Evolutionary conservation across 106 monocot genomes (phyloP).

Genomic region (Xerophyta viscosa): DNA sequence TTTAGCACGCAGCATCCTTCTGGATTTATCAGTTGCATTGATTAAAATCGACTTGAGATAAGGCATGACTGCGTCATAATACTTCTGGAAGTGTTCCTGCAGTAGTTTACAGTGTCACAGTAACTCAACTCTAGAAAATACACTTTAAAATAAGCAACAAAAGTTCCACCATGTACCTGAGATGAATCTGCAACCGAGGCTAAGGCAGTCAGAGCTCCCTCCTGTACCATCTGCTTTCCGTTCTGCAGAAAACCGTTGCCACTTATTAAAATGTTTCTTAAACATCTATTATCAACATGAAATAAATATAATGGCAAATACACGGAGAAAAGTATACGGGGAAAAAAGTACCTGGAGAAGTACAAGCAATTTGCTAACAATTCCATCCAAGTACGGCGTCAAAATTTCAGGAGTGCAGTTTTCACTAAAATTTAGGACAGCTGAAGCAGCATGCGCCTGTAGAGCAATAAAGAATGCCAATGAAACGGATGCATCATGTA

Average conservation of each 20-base stretch:
- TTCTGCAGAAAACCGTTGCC: constrained; percentile 29
- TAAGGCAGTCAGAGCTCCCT: constrained; percentile 89
- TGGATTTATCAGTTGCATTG: constrained; percentile 92
- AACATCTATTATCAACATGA: not conserved
- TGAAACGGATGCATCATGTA: too few relatives aligned
- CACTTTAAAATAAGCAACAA: constrained; percentile 1
- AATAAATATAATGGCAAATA: too few relatives aligned
- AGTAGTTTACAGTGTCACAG: constrained; percentile 2
- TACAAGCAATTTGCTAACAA: constrained; percentile 88
- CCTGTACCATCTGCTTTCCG: constrained; percentile 96
- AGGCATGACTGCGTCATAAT: constrained; percentile 96
- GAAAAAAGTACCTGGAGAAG: constrained; percentile 54
- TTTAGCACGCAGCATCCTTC: constrained; percentile 96
- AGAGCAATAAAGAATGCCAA: constrained; percentile 4
- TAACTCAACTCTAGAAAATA: constrained; percentile 4
- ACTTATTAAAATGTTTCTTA: not conserved
- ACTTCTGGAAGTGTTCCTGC: constrained; percentile 94
- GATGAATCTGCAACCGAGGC: constrained; percentile 99
- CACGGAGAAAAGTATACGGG: too few relatives aligned
- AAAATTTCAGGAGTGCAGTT: constrained; percentile 91
- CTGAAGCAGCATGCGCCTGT: constrained; percentile 96
- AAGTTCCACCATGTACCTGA: constrained; percentile 39
- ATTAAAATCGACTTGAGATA: constrained; percentile 85
- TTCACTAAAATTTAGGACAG: constrained; percentile 94
- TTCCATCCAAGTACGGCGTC: constrained; percentile 87